Base-by-base conservation (phyloP, 139 green algal species). In the Picochlorum sp. region DNA sequence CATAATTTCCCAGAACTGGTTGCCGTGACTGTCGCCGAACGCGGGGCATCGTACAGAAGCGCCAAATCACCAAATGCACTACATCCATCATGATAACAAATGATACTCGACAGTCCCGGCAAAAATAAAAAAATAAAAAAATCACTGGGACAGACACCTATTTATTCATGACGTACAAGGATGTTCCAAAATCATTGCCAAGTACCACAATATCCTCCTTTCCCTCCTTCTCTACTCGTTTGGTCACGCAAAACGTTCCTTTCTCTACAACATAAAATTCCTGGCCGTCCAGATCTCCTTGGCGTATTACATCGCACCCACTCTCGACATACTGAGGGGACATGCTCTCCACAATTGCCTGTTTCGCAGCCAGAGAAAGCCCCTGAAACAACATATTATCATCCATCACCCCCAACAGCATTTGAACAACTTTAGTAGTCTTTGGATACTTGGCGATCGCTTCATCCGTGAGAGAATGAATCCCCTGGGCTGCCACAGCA, bases 1-100 rank as follows among this genome's bases (percentile, higher is more conserved):
- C 82, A 89, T 41, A 88, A 58, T 66, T 81, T 76, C 74, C 84
- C 88, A 18, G 70, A 60, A 1, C 76, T 76, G 1, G 70, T 79
- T 26, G 85, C 80, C 8, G 66, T 75, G 32, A 98, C 89, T 18
- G 90, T 96, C 6, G 92, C 92, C 2, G 86, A 85, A 3, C 92
- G 80, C 0, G 92, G 89, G 4, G 86, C 79, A 38, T 68, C 73
- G 72, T 96, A 98, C 64, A 98, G 78, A 68, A 98, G 74, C 4
- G 90, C 92, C 44, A 98, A 74, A 79, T 98, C 90, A 20, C 92
- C 92, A 78, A 98, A 98, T 0, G 61, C 69, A 45, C 78, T 88
- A 66, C 69, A 26, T 24, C 7, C 6, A 54, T 4, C n/a, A 54
- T 54, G 16, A 23, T 0, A 21, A 18, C 9, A 20, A 18, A 9